Evolutionary conservation across 257 asterid genomes (phyloP).

Genomic region (Jaltomata sinuosa): DNA sequence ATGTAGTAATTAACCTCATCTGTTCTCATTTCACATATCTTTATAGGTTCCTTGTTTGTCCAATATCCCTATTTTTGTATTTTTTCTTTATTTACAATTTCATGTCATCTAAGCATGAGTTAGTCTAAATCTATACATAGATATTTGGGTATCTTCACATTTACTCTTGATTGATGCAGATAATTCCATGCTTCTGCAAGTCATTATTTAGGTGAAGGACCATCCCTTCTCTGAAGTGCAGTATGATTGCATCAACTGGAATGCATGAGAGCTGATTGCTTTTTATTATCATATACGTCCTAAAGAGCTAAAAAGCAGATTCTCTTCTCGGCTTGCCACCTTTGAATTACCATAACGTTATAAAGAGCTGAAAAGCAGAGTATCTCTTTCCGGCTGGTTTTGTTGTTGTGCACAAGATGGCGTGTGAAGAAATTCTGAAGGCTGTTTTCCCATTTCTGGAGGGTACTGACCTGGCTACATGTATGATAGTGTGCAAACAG

Average conservation of each 20-base stretch:
- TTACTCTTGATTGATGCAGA: background rate
- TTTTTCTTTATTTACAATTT: background rate
- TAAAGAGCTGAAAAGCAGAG: background rate
- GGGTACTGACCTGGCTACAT: constrained; percentile 65
- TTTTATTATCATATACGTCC: background rate
- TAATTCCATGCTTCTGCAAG: background rate
- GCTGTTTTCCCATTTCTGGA: constrained; percentile 84
- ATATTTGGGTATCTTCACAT: background rate
- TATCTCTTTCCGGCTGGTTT: background rate
- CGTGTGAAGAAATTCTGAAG: constrained; percentile 64
- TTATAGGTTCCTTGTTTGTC: background rate
- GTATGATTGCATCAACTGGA: background rate
- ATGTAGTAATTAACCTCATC: background rate
- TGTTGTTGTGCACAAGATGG: constrained; percentile 30
- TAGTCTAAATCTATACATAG: background rate
- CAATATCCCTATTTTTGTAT: background rate
- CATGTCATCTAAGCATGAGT: background rate
- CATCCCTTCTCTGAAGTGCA: background rate
- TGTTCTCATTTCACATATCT: background rate
- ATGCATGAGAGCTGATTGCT: background rate
- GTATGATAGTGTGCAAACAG: constrained; percentile 71
- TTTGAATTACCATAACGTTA: background rate
- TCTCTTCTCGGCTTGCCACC: background rate
- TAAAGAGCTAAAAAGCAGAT: background rate
- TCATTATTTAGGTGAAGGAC: background rate